Evolutionary conservation across 352 stramenopile genomes (phyloP), one percentile per base, ranked within the genome.

Genomic region (Globisporangium splendens): DNA sequence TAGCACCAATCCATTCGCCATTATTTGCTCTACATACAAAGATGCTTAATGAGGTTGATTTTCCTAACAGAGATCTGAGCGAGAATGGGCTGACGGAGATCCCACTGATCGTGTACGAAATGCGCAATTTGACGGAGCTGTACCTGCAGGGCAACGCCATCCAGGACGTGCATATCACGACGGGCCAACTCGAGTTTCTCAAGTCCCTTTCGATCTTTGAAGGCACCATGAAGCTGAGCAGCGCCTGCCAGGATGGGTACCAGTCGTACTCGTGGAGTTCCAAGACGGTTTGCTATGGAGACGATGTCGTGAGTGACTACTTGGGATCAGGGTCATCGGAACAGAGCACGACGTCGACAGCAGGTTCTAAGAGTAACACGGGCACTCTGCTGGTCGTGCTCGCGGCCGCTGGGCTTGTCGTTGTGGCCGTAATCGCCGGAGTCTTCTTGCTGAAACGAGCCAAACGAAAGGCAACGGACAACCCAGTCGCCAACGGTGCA

Each of bases 1-100:
- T 83, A 10, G 20, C 28, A 8, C 12, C 51, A 12, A 20, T 2
- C 61, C 15, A 28, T 51, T 49, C 2, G 38, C 4, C 28, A 43
- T 33, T 52, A 18, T 12, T 44, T 44, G 12, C 0, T 44, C 17
- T n/a, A 12, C 17, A 8, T 44, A 2, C 8, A 15, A 44, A n/a
- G 12, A n/a, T 44, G 39, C 5, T n/a, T 59, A 21, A 42, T 12
- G 6, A 20, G 12, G 31, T 24, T 8, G 39, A 38, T 4, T 42
- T 33, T 47, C 11, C 31, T 12, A 8, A 46, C 53, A 92, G 82
- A 61, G 79, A 92, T 54, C 59, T 92, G 53, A 68, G 72, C 44
- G 69, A 89, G 60, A 92, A 92, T 39, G 35, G 67, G 22, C 56
- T 92, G 15, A 78, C 82, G 0, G 66, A 78, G 17, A 90, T 92